A percentile compares a stretch with the other conserved stretches of the same genome.
phyloP scores from a whole-genome alignment of 805 yeast species.

The Spathaspora girioi region DNA sequence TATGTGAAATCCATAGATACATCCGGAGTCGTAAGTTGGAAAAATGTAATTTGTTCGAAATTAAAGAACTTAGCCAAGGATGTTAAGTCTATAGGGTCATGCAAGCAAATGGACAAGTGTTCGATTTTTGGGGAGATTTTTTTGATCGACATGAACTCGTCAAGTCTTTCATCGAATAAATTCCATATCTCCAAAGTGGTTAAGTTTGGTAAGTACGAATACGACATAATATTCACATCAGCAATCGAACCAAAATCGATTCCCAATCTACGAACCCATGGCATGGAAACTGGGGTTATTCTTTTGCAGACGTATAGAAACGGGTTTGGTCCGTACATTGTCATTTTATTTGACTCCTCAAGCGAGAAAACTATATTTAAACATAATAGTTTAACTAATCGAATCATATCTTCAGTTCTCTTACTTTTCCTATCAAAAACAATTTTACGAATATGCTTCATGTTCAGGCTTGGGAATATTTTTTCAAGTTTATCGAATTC shows the following conservation, averaged over 20 bases:
- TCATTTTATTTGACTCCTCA: too few relatives aligned
- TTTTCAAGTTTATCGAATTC: not conserved
- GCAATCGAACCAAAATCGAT: not conserved
- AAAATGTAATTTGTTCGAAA: not conserved
- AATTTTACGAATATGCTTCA: not conserved
- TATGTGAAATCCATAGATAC: too few relatives aligned
- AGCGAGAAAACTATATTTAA: not conserved
- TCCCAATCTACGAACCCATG: not conserved
- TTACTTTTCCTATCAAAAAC: not conserved
- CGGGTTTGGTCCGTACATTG: too few relatives aligned
- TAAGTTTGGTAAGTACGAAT: not conserved
- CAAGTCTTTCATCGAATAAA: not conserved
- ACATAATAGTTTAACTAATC: not conserved
- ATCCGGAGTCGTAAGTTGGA: not conserved
- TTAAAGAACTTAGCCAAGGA: not conserved
- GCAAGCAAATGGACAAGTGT: not conserved
- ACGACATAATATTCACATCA: not conserved
- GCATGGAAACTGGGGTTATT: too few relatives aligned
- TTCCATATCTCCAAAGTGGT: not conserved
- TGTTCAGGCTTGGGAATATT: not conserved
- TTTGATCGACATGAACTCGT: not conserved
- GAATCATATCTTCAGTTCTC: not conserved
- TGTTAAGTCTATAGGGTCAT: not conserved
- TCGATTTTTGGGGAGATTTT: not conserved
- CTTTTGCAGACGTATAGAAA: too few relatives aligned